These are phyloP conservation scores for Fagus crenata DNA, from an alignment of 306 rosid genomes.

Conservation along the genomic window DNA sequence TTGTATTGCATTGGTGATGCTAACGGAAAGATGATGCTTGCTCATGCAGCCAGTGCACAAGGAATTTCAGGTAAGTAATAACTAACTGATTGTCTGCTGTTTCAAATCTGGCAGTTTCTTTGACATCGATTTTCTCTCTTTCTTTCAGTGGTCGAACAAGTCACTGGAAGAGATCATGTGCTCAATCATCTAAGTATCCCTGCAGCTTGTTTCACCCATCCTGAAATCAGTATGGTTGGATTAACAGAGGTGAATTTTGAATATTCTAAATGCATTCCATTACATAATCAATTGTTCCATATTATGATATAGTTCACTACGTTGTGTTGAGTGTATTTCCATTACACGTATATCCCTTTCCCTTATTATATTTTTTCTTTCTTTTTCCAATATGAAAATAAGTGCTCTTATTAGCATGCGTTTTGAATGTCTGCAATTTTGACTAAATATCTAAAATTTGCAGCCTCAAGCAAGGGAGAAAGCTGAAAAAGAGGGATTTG, in stretches of 20 bases:
- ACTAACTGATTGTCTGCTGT: constrained; percentile 13
- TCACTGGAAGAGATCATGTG: constrained; percentile 86
- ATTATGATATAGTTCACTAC: neutral
- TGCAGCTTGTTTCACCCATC: constrained; percentile 97
- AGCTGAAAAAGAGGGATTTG: constrained; percentile 84
- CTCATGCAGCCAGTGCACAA: constrained; percentile 98
- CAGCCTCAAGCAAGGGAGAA: constrained; percentile 98
- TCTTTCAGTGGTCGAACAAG: constrained; percentile 83
- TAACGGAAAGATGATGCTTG: constrained; percentile 98
- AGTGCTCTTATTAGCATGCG: constrained; percentile 4
- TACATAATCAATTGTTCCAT: neutral
- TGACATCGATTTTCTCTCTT: constrained; percentile 19
- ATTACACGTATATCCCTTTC: neutral
- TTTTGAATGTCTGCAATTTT: constrained; percentile 15
- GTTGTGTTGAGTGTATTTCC: neutral
- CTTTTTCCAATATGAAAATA: constrained; percentile 8
- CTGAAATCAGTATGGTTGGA: constrained; percentile 97
- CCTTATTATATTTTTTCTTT: neutral
- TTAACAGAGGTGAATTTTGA: constrained; percentile 67
- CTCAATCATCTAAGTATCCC: constrained; percentile 95
- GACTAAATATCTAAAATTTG: constrained; percentile 31
- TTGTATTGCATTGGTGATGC: constrained; percentile 94
- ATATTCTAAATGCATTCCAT: neutral
- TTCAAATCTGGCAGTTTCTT: neutral
- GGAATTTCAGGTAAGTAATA: constrained; percentile 75